Percentiles rank a stretch among this genome's conserved stretches.
These are phyloP conservation scores for Ceraceosorus bombacis DNA, from an alignment of 1,284 basidiomycete genomes.

Conservation along the genomic window DNA sequence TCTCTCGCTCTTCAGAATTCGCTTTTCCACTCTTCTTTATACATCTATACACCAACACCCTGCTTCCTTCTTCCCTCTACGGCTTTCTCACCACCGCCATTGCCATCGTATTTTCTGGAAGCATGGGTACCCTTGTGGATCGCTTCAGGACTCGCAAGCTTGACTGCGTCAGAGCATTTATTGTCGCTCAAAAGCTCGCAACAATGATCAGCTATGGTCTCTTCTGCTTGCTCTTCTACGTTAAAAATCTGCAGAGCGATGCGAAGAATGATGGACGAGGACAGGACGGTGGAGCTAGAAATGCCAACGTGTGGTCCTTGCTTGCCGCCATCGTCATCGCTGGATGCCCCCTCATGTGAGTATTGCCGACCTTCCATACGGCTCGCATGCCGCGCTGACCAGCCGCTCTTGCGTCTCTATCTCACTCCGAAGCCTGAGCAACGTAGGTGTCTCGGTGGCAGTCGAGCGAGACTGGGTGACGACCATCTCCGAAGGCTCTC, in stretches of 20 bases:
- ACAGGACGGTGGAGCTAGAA: constrained; percentile 2
- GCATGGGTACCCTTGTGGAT: constrained; percentile 54
- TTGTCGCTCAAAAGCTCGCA: constrained; percentile 53
- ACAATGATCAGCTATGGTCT: constrained; percentile 51
- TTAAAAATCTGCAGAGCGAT: constrained; percentile 14
- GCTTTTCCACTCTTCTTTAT: constrained; percentile 55
- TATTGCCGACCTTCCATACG: not conserved
- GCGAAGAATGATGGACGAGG: constrained; percentile 29
- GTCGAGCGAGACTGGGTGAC: constrained; percentile 60
- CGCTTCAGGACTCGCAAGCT: constrained; percentile 48
- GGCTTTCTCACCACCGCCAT: constrained; percentile 52
- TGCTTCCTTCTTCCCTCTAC: constrained; percentile 55
- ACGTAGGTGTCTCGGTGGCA: constrained; percentile 54
- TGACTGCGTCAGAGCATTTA: constrained; percentile 51
- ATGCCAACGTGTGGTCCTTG: constrained; percentile 29
- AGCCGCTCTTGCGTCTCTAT: not conserved
- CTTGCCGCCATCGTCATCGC: constrained; percentile 52
- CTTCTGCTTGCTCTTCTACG: constrained; percentile 47
- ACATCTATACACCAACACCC: constrained; percentile 53
- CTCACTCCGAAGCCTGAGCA: constrained; percentile 43
- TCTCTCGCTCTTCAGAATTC: constrained; percentile 53
- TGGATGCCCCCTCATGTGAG: constrained; percentile 43
- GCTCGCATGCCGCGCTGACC: not conserved
- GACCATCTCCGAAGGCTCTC: constrained; percentile 47
- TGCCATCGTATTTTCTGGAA: constrained; percentile 51